Percentiles rank a stretch among this genome's conserved stretches.
These are phyloP conservation scores for Fusarium humuli DNA, from an alignment of 2,329 filamentous ascomycete genomes.

Conservation along the genomic window DNA sequence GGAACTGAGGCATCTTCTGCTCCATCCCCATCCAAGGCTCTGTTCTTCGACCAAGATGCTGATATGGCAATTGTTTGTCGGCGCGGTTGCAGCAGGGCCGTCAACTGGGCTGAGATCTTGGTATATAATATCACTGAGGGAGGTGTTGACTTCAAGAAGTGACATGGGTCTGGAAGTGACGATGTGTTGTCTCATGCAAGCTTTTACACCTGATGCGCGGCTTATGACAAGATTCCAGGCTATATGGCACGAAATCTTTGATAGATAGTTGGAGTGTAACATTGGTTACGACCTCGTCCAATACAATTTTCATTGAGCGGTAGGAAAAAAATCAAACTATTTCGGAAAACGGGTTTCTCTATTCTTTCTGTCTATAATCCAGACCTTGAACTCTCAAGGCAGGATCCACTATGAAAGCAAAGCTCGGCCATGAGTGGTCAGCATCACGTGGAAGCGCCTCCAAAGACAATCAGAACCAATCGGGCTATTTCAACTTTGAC, in stretches of 20 bases:
- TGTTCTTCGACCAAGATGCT: conserved; percentile 33
- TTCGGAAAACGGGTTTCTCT: rapidly evolving
- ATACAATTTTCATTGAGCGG: no score
- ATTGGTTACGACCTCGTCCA: no score
- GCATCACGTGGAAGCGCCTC: conserved; percentile 4
- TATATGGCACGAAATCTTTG: conserved; percentile 16
- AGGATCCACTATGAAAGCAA: background rate
- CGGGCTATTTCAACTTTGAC: background rate
- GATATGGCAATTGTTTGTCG: conserved; percentile 41
- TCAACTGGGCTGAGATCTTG: background rate
- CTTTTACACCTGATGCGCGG: conserved; percentile 1
- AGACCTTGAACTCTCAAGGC: background rate
- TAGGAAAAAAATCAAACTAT: no score
- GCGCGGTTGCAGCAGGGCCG: conserved; percentile 14
- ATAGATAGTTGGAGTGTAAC: no score
- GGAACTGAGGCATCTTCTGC: conserved; percentile 8
- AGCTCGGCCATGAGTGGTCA: background rate
- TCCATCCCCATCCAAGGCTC: conserved; percentile 23
- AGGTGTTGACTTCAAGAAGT: conserved; percentile 6
- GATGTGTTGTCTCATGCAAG: background rate
- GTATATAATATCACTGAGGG: conserved; percentile 9
- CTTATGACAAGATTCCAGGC: background rate
- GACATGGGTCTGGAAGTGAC: background rate
- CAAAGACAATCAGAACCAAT: background rate
- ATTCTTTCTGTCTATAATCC: background rate